Conservation (phyloP, 2,329 filamentous ascomycete species). For the Ascochyta clinopodiicola region DNA sequence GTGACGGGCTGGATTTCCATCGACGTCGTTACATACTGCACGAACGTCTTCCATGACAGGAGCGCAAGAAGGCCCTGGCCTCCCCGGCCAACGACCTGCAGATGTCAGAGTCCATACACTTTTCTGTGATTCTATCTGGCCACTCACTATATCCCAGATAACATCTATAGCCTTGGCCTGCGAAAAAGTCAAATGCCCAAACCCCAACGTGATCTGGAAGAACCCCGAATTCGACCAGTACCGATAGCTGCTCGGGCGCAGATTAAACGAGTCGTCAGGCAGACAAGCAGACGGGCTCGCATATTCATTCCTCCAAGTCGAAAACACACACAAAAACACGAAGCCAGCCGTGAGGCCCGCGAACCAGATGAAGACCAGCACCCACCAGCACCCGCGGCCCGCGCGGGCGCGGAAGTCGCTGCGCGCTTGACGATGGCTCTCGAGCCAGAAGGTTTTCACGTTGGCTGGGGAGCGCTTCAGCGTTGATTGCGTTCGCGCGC, state of each 20-base stretch:
- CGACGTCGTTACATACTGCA: conserved; percentile 22
- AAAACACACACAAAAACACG: not conserved
- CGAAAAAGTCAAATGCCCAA: conserved; percentile 21
- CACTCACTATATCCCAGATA: conserved; percentile 30
- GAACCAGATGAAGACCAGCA: not conserved
- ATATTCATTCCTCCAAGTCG: not conserved
- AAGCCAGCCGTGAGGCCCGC: not conserved
- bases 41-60: conserved; percentile 23
- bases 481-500: not conserved
- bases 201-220: conserved; percentile 29
- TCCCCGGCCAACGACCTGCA: conserved; percentile 24
- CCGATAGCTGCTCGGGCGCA: conserved; percentile 7
- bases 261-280: conserved; percentile 17
- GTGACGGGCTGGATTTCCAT: conserved; percentile 28
- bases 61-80: conserved; percentile 25
- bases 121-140: too few relatives aligned
- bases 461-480: not conserved
- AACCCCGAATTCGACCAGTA: conserved; percentile 25
- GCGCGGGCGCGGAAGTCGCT: conserved; percentile 4
- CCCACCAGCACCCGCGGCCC: not conserved
- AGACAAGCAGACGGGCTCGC: conserved; percentile 1
- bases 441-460: conserved; percentile 6
- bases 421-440: not conserved
- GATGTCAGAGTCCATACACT: not conserved
- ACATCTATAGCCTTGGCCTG: conserved; percentile 31